Evolutionary conservation across 192 early-diverging fungal species (phyloP).

Genomic region (Umbelopsis vinacea): DNA sequence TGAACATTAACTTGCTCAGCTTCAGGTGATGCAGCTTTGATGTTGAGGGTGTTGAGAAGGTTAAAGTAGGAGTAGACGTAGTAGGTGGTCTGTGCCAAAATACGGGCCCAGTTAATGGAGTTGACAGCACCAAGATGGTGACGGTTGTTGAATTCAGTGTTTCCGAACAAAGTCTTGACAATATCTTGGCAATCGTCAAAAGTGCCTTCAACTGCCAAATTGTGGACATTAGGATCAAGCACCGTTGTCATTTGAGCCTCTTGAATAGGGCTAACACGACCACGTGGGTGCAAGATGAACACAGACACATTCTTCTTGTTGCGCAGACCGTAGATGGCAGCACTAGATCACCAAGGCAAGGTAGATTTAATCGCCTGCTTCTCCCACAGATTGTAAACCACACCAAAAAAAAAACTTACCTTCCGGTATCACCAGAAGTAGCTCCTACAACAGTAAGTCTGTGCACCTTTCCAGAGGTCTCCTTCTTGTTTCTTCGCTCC

Average conservation of each 20-base stretch:
- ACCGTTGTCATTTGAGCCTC: conserved; percentile 99
- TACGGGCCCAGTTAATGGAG: conserved; percentile 99
- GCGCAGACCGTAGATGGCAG: conserved; percentile 95
- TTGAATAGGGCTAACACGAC: conserved; percentile 91
- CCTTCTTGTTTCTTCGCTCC: conserved; percentile 67
- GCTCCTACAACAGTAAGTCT: conserved; percentile 91
- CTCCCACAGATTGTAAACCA: too few relatives aligned
- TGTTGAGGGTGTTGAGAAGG: conserved; percentile 52
- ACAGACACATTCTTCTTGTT: conserved; percentile 92
- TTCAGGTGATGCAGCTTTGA: conserved; percentile 46
- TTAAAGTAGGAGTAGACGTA: conserved; percentile 94
- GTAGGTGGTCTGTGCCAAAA: conserved; percentile 94
- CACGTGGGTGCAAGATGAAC: conserved; percentile 92
- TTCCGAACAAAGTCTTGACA: conserved; percentile 89
- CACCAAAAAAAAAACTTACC: too few relatives aligned
- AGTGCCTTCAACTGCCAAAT: conserved; percentile 89
- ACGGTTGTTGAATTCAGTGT: conserved; percentile 70
- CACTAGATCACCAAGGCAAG: conserved; percentile 66
- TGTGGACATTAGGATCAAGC: conserved; percentile 91
- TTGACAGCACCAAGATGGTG: conserved; percentile 93
- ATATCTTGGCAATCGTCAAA: conserved; percentile 99
- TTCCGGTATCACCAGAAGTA: conserved; percentile 95
- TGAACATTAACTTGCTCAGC: conserved; percentile 53
- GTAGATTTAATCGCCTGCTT: too few relatives aligned
- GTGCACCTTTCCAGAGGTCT: conserved; percentile 51